These are phyloP conservation scores for Agapanthus africanus DNA, from an alignment of 106 monocot genomes.

Conservation along the genomic window DNA sequence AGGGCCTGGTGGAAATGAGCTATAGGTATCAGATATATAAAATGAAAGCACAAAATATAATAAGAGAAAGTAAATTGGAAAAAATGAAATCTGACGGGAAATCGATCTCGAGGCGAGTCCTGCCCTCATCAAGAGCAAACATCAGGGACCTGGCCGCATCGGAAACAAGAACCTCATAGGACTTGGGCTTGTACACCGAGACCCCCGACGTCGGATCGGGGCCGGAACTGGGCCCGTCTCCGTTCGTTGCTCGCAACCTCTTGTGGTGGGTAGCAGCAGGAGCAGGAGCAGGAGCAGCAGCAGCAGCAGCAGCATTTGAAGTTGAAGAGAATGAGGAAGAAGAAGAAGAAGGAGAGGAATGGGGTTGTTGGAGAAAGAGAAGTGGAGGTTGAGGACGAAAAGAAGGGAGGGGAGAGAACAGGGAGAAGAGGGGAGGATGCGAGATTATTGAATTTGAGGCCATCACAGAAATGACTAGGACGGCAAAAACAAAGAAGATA, in stretches of 20 bases:
- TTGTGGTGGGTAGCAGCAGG: not conserved
- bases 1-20: constrained; percentile 61
- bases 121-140: constrained; percentile 74
- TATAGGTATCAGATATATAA: no score
- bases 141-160: constrained; percentile 73
- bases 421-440: not conserved
- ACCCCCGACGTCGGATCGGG: constrained; percentile 52
- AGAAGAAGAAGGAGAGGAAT: not conserved
- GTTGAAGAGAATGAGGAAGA: not conserved
- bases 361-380: not conserved
- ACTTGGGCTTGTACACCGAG: constrained; percentile 80
- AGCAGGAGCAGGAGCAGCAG: not conserved
- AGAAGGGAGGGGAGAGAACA: not conserved
- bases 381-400: not conserved
- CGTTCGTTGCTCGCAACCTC: not conserved
- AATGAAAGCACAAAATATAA: constrained; percentile 4
- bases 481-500: no score
- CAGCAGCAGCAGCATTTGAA: not conserved
- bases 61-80: not conserved
- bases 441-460: not conserved
- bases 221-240: constrained; percentile 2
- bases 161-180: constrained; percentile 81
- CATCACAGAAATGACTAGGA: no score
- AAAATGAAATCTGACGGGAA: constrained; percentile 69
- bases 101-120: constrained; percentile 92